Conservation (phyloP, 23 red algal genomes). For the Chondrus crispus region DNA sequence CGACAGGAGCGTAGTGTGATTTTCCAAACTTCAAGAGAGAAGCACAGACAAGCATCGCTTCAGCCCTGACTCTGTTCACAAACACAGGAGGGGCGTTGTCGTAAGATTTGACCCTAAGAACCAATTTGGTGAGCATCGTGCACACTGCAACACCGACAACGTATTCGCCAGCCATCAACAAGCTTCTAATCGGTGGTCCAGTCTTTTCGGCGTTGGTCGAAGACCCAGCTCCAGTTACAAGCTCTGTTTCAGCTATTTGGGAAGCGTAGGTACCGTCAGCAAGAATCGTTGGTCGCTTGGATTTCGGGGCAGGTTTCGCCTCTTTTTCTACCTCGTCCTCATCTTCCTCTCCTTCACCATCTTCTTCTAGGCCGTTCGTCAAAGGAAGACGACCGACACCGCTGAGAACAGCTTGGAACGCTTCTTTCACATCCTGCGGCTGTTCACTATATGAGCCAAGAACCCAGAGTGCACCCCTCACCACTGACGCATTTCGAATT, state of each 20-base stretch:
- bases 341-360: slow-evolving; percentile 4
- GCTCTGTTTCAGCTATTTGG: slow-evolving; percentile 55
- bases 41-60: slow-evolving; percentile 88
- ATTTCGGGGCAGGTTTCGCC: background rate
- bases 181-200: slow-evolving; percentile 54
- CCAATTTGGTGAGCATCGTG: slow-evolving; percentile 88
- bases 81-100: slow-evolving; percentile 36
- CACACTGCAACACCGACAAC: slow-evolving; percentile 85
- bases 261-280: slow-evolving; percentile 97
- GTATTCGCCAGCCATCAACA: slow-evolving; percentile 80
- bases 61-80: slow-evolving; percentile 62
- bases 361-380: background rate
- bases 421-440: slow-evolving; percentile 62
- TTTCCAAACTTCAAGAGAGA: slow-evolving; percentile 72
- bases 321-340: slow-evolving; percentile 24
- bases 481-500: slow-evolving; percentile 45
- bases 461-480: slow-evolving; percentile 84
- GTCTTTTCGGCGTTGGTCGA: background rate
- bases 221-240: background rate
- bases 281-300: slow-evolving; percentile 69
- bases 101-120: slow-evolving; percentile 54
- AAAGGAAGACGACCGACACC: slow-evolving; percentile 77
- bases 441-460: slow-evolving; percentile 84
- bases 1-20: slow-evolving; percentile 22
- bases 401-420: slow-evolving; percentile 75